Percentiles rank a stretch among this genome's conserved stretches.
Evolutionary conservation across 2,329 filamentous ascomycete species (phyloP).

Genomic region (Nigrograna mackinnonii): DNA sequence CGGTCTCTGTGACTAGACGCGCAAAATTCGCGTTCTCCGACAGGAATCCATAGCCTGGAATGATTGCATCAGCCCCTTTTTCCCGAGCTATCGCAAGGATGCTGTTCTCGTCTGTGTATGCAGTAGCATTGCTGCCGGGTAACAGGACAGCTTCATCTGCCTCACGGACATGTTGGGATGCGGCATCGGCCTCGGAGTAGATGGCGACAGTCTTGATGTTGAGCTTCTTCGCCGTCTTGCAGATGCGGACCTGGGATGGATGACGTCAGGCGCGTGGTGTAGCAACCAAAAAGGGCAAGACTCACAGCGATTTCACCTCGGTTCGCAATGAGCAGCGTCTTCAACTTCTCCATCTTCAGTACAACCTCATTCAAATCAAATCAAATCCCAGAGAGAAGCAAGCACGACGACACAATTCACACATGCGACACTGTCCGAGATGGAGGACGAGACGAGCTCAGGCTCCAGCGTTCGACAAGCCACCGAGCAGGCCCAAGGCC

Average conservation of each 20-base stretch:
- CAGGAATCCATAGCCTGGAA: constrained; percentile 70
- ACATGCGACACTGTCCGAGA: no score
- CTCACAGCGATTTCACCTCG: constrained; percentile 12
- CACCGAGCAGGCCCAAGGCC: no score
- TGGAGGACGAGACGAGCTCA: no score
- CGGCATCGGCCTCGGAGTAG: constrained; percentile 61
- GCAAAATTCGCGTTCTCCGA: constrained; percentile 68
- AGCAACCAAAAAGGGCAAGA: no score
- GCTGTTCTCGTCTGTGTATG: constrained; percentile 53
- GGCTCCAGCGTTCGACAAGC: no score
- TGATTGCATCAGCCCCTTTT: constrained; percentile 60
- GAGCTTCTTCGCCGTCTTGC: not conserved
- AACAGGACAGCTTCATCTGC: constrained; percentile 60
- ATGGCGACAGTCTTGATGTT: constrained; percentile 54
- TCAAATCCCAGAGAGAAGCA: no score
- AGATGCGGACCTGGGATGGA: constrained; percentile 47
- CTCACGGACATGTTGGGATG: constrained; percentile 56
- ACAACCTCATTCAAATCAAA: no score
- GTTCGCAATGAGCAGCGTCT: constrained; percentile 54
- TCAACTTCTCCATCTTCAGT: constrained; percentile 35
- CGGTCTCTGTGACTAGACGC: constrained; percentile 53
- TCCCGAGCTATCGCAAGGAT: constrained; percentile 59
- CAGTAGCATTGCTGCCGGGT: constrained; percentile 50
- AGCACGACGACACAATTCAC: no score
- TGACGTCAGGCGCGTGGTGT: constrained; percentile 19